Evolutionary conservation across 768 basidiomycete species (phyloP).

Genomic region (Phaeotremella fagi): DNA sequence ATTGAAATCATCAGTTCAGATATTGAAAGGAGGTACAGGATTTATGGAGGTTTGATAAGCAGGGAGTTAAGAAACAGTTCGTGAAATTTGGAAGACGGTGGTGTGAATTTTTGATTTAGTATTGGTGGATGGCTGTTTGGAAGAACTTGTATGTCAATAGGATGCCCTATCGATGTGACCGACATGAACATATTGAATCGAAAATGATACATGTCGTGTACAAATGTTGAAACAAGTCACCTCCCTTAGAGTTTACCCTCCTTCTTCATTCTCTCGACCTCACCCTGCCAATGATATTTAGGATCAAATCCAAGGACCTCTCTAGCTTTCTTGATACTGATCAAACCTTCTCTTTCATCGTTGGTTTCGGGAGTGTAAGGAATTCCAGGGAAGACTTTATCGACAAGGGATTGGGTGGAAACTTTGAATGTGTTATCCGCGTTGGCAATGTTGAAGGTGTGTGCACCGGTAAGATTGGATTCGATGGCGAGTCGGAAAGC

Average conservation of each 20-base stretch:
- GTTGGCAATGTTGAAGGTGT: slow-evolving; percentile 47
- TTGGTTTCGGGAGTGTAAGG: slow-evolving; percentile 38
- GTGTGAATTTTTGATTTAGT: neutral
- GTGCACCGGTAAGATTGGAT: slow-evolving; percentile 30
- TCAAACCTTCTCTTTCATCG: slow-evolving; percentile 33
- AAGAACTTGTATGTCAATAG: too few relatives aligned
- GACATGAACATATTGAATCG: too few relatives aligned
- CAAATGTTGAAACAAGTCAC: too few relatives aligned
- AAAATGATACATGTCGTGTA: too few relatives aligned
- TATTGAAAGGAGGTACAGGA: too few relatives aligned
- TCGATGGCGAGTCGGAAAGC: slow-evolving; percentile 40
- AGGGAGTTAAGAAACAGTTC: too few relatives aligned
- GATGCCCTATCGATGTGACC: too few relatives aligned
- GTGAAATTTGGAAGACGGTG: too few relatives aligned
- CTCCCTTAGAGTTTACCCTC: neutral
- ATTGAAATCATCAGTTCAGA: too few relatives aligned
- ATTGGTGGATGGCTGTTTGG: neutral
- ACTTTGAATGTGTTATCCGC: slow-evolving; percentile 32
- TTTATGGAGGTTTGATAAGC: too few relatives aligned
- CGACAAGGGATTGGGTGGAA: slow-evolving; percentile 36
- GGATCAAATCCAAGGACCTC: slow-evolving; percentile 43
- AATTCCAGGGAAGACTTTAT: slow-evolving; percentile 38
- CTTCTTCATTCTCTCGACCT: slow-evolving; percentile 22
- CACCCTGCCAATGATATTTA: slow-evolving; percentile 41
- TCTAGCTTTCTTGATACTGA: slow-evolving; percentile 43